Evolutionary conservation across 306 rosid species (phyloP), one percentile per base, ranked within the genome.

Genomic region (Psophocarpus tetragonolobus): DNA sequence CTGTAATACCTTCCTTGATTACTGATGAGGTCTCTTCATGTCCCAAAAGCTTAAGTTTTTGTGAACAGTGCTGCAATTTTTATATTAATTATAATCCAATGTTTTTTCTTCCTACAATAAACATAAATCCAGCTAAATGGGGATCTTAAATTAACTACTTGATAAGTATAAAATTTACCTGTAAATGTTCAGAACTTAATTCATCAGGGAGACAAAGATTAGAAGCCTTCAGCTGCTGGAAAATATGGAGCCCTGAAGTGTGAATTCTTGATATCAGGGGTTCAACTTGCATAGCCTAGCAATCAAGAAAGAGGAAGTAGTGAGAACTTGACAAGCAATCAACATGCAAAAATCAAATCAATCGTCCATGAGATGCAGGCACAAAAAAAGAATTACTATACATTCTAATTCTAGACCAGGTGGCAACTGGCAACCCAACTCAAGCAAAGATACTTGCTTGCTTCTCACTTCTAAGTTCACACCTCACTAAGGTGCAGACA

Each of bases 231-330:
- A 89, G 85, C 82, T 80, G 87, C 87, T 78, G 88, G 75, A 91
- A 86, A 81, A 91, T 63, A 71, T 86, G 78, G 78, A 88, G 80
- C 77, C 80, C 82, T 50, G 87, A 81, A 66, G 81, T 81, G 81
- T 58, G 69, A 63, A 85, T 87, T 87, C 82, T 85, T 80, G 85
- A 87, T 81, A 91, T 77, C 74, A 91, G 62, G 23, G 90, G 85
- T 79, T 88, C 97, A 74, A 85, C 86, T 85, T 86, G 90, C 86
- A 87, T 82, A 79, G 90, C 96, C 98, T 95, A 85, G 62, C 68
- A 24, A 86, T 50, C 81, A 83, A 65, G 74, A 83, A 72, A 80
- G 71, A 33, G 47, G 53, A 86, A 50, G 77, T 47, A 45, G 44
- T 85, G 75, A 85, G 80, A 74, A 61, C 41, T 23, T n/a, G 69